Conservation (phyloP, 2,329 filamentous ascomycete species). For the Colletotrichum cereale region DNA sequence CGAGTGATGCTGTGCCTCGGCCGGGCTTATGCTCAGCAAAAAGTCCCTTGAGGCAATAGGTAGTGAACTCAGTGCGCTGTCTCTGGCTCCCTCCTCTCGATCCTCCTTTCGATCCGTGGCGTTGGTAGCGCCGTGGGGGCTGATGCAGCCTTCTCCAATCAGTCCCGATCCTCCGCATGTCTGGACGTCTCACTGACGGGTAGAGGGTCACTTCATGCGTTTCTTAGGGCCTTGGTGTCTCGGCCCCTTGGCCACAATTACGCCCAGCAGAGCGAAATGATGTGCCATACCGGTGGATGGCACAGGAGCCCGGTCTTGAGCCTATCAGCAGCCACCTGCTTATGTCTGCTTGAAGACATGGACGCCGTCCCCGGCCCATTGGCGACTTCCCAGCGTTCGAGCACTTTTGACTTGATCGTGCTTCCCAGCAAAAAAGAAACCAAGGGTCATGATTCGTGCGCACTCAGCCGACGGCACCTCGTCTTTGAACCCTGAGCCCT, state of each 20-base stretch:
- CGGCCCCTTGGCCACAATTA: constrained; percentile 25
- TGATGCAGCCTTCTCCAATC: constrained; percentile 37
- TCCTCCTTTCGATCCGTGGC: constrained; percentile 15
- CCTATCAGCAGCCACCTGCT: constrained; percentile 30
- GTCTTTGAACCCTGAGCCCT: not conserved
- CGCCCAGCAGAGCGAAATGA: constrained; percentile 30
- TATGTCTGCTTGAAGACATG: not conserved
- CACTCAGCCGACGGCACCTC: constrained; percentile 16
- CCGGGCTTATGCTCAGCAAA: not conserved
- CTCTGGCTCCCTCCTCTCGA: constrained; percentile 12
- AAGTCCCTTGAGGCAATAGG: not conserved
- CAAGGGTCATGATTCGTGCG: constrained; percentile 33
- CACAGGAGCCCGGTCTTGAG: constrained; percentile 21
- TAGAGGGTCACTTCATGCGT: constrained; percentile 25
- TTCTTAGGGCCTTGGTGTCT: constrained; percentile 20
- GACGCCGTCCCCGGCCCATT: not conserved
- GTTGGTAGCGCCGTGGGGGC: constrained; percentile 31
- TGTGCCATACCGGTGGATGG: constrained; percentile 29
- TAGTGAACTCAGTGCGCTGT: not conserved
- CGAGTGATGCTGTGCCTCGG: not conserved
- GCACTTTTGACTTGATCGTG: not conserved
- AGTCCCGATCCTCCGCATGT: constrained; percentile 30
- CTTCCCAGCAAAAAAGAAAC: no score
- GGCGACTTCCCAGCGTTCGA: constrained; percentile 2
- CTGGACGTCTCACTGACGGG: constrained; percentile 4